Percentiles rank a stretch among this genome's conserved stretches.
Conservation (phyloP, 768 basidiomycete genomes). For the Dictyophora rubrovolvata region DNA sequence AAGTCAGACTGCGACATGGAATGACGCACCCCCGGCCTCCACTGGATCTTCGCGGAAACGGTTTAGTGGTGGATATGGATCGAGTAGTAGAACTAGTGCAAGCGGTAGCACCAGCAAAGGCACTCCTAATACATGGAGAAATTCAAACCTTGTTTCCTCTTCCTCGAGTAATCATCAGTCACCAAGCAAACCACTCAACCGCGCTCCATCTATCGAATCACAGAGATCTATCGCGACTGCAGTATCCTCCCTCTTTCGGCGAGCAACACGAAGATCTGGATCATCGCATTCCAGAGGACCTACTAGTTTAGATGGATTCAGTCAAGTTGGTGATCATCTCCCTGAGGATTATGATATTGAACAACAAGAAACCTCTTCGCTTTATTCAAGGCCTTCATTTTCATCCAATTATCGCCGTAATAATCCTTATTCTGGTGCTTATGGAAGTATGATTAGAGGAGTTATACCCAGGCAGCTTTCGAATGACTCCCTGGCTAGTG, state of each 20-base stretch:
- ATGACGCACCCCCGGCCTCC: neutral
- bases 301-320: neutral
- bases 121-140: neutral
- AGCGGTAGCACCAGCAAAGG: slow-evolving; percentile 2
- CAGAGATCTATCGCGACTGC: slow-evolving; percentile 42
- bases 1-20: neutral
- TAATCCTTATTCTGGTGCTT: neutral
- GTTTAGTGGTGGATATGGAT: neutral
- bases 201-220: slow-evolving; percentile 44
- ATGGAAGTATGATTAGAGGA: neutral
- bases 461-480: slow-evolving; percentile 1
- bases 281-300: slow-evolving; percentile 17
- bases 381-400: slow-evolving; percentile 8
- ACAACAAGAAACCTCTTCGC: slow-evolving; percentile 9
- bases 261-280: slow-evolving; percentile 27
- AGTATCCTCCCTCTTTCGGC: slow-evolving; percentile 41
- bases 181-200: slow-evolving; percentile 18
- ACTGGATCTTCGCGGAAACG: neutral
- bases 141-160: slow-evolving; percentile 10
- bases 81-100: too few species aligned
- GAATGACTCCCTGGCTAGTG: slow-evolving; percentile 1
- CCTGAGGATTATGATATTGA: neutral
- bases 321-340: neutral
- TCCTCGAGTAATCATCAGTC: slow-evolving; percentile 11
- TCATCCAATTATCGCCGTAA: neutral